Evolutionary conservation across 768 basidiomycete species (phyloP).

Genomic region (Rhodocollybia butyracea): DNA sequence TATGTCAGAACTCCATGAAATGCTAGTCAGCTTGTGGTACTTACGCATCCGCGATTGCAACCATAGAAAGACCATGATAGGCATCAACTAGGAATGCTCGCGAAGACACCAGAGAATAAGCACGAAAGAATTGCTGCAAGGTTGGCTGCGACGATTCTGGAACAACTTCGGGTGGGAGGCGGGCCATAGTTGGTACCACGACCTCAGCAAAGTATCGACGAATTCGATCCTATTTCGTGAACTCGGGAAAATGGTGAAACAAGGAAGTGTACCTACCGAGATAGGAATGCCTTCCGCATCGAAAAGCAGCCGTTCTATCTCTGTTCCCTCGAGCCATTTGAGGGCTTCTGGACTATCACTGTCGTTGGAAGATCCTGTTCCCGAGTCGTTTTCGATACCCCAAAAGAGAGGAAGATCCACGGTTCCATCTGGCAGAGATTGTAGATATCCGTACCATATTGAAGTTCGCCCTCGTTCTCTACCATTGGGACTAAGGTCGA

Average conservation of each 20-base stretch:
- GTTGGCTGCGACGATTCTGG: background rate
- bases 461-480: constrained; percentile 51
- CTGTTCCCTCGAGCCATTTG: constrained; percentile 42
- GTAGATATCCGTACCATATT: constrained; percentile 63
- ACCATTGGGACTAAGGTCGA: background rate
- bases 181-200: background rate
- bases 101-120: constrained; percentile 69
- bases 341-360: constrained; percentile 27
- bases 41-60: constrained; percentile 82
- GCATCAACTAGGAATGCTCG: constrained; percentile 82
- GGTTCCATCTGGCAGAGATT: constrained; percentile 48
- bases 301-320: constrained; percentile 19
- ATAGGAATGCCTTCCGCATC: background rate
- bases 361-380: constrained; percentile 20
- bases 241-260: background rate
- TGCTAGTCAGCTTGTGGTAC: constrained; percentile 16
- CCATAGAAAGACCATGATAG: constrained; percentile 78
- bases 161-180: background rate
- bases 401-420: constrained; percentile 66
- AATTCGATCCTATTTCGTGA: background rate
- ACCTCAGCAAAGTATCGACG: background rate
- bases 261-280: background rate
- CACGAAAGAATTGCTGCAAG: constrained; percentile 37
- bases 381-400: constrained; percentile 25
- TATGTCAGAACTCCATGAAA: background rate